Conservation (phyloP, 805 yeast genomes). For the Wickerhamiella siamensis region DNA sequence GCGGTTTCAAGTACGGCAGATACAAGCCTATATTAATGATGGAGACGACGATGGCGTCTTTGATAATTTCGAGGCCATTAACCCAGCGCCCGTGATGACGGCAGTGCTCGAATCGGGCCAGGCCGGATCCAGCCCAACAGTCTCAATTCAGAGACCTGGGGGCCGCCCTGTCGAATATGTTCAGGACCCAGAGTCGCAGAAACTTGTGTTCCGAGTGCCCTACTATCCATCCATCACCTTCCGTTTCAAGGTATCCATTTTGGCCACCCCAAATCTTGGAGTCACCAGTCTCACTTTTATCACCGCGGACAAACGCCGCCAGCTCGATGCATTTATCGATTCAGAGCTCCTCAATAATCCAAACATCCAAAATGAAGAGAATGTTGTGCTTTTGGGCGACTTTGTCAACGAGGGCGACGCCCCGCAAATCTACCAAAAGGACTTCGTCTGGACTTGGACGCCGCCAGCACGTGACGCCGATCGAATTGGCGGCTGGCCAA, state of each 20-base stretch:
- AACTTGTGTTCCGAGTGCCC: slow-evolving; percentile 14
- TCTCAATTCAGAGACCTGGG: slow-evolving; percentile 7
- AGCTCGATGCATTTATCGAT: slow-evolving; percentile 22
- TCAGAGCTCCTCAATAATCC: slow-evolving; percentile 26
- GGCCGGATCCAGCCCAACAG: neutral
- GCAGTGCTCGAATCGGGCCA: slow-evolving; percentile 6
- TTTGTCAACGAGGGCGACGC: slow-evolving; percentile 11
- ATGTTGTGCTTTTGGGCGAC: slow-evolving; percentile 27
- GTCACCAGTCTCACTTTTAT: slow-evolving; percentile 20
- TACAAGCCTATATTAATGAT: slow-evolving; percentile 11
- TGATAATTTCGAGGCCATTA: slow-evolving; percentile 3
- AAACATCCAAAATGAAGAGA: slow-evolving; percentile 26
- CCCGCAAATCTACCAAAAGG: slow-evolving; percentile 12
- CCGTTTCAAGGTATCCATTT: slow-evolving; percentile 9
- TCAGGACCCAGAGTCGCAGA: slow-evolving; percentile 14
- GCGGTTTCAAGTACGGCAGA: slow-evolving; percentile 10
- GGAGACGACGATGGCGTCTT: slow-evolving; percentile 11
- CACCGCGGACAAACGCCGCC: slow-evolving; percentile 15
- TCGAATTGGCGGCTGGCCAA: slow-evolving; percentile 20
- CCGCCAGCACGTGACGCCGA: slow-evolving; percentile 12
- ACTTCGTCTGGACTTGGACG: slow-evolving; percentile 25
- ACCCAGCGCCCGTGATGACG: slow-evolving; percentile 6
- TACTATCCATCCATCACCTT: slow-evolving; percentile 10
- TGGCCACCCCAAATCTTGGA: slow-evolving; percentile 11
- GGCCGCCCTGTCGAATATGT: slow-evolving; percentile 12